phyloP scores from a whole-genome alignment of 2,329 filamentous ascomycete species.

The Cytospora leucostoma region DNA sequence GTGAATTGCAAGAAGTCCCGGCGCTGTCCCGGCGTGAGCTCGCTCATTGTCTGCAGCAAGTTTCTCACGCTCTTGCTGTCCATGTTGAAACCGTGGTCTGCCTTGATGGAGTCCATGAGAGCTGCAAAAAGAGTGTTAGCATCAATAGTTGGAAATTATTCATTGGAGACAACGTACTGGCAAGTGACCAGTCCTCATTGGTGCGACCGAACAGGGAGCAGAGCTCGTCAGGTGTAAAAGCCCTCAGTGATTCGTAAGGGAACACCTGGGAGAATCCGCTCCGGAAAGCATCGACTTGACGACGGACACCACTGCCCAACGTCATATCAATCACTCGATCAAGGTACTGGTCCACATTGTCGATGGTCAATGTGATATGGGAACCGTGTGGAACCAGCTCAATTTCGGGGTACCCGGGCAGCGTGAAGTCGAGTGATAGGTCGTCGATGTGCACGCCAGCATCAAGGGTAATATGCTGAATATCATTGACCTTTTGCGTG shows the following conservation, averaged over 20 bases:
- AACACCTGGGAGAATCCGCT: constrained; percentile 93
- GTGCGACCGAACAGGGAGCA: constrained; percentile 91
- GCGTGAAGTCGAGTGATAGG: constrained; percentile 87
- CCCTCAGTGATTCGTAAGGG: constrained; percentile 86
- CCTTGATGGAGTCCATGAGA: constrained; percentile 97
- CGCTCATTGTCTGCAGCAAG: constrained; percentile 90
- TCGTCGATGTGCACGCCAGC: constrained; percentile 76
- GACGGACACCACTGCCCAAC: constrained; percentile 81
- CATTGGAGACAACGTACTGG: constrained; percentile 66
- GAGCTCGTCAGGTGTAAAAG: constrained; percentile 93
- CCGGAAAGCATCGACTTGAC: constrained; percentile 89
- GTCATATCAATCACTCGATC: constrained; percentile 91
- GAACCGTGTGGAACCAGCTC: constrained; percentile 77
- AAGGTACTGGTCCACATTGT: constrained; percentile 88
- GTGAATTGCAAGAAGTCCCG: constrained; percentile 97
- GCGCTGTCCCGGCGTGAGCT: constrained; percentile 71
- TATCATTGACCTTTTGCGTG: constrained; percentile 69
- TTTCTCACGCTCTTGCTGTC: constrained; percentile 96
- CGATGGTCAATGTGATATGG: constrained; percentile 75
- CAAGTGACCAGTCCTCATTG: constrained; percentile 96
- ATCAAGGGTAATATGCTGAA: constrained; percentile 71
- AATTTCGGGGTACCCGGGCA: constrained; percentile 87
- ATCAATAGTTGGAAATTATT: neutral
- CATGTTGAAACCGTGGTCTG: constrained; percentile 97
- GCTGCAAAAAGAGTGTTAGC: constrained; percentile 52